These are phyloP conservation scores for Aspergillus costaricaensis DNA, from an alignment of 2,329 filamentous ascomycete genomes.

Conservation along the genomic window DNA sequence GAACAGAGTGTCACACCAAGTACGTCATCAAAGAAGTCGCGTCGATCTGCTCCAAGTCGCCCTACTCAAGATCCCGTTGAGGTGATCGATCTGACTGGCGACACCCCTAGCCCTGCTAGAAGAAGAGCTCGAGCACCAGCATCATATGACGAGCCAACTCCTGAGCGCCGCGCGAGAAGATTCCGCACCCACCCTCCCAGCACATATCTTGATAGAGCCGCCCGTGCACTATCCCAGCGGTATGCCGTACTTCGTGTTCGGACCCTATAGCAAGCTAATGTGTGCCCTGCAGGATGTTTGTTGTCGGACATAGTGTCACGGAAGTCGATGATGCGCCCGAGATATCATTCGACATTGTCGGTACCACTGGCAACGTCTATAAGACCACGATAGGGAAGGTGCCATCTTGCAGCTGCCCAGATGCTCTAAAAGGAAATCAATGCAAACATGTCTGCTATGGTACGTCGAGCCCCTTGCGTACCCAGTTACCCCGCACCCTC, in stretches of 20 bases:
- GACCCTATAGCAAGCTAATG: not conserved
- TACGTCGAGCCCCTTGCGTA: constrained; percentile 29
- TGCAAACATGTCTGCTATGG: constrained; percentile 66
- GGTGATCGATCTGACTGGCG: constrained; percentile 22
- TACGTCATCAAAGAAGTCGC: constrained; percentile 10
- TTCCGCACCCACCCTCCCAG: constrained; percentile 49
- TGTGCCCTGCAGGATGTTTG: constrained; percentile 51
- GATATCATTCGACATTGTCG: constrained; percentile 60
- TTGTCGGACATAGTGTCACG: constrained; percentile 53
- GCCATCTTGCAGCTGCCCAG: constrained; percentile 59
- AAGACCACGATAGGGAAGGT: constrained; percentile 55
- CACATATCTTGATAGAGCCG: constrained; percentile 50
- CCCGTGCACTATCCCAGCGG: constrained; percentile 53
- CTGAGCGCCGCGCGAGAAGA: constrained; percentile 43
- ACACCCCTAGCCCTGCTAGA: constrained; percentile 8
- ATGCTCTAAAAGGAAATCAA: constrained; percentile 57
- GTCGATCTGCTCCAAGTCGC: constrained; percentile 2
- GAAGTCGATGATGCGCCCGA: constrained; percentile 48
- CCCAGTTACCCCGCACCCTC: not conserved
- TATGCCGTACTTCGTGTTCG: constrained; percentile 13
- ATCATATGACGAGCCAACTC: constrained; percentile 16
- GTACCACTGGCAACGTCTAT: constrained; percentile 65
- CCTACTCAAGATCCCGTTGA: constrained; percentile 6
- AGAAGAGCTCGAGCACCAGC: constrained; percentile 18
- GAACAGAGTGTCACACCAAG: not conserved